Evolutionary conservation across 495 filamentous ascomycete species (phyloP).

Genomic region (Podospora pseudocomata): DNA sequence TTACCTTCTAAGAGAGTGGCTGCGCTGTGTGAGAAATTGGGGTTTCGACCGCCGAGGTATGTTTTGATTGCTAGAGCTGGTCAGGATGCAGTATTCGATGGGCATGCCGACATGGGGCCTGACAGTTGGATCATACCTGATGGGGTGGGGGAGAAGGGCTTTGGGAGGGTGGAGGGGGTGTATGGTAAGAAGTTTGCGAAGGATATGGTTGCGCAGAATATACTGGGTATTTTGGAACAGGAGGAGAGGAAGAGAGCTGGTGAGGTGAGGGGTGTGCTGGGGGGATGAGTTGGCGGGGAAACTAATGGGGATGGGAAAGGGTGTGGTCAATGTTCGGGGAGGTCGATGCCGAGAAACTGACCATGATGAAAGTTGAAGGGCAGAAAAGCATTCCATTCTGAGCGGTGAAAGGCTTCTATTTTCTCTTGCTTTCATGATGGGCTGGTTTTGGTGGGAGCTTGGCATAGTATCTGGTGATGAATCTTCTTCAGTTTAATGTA

Average conservation of each 20-base stretch:
- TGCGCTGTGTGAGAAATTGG: neutral
- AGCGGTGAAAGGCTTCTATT: no score
- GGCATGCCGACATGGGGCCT: constrained; percentile 22
- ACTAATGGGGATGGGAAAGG: neutral
- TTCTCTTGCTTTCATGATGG: no score
- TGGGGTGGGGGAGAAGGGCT: constrained; percentile 14
- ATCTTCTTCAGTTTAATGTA: no score
- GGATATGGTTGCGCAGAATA: constrained; percentile 33
- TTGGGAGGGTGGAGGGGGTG: constrained; percentile 21
- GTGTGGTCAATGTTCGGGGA: no score
- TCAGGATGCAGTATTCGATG: constrained; percentile 11
- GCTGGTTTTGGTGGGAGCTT: no score
- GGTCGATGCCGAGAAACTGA: no score
- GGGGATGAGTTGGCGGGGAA: neutral
- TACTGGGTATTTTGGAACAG: constrained; percentile 22
- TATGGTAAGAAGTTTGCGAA: constrained; percentile 26
- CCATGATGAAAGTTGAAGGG: no score
- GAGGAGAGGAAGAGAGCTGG: constrained; percentile 17
- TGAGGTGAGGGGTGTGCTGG: constrained; percentile 5
- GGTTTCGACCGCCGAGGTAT: neutral
- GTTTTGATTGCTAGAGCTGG: neutral
- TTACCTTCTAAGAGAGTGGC: neutral
- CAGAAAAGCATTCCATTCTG: no score
- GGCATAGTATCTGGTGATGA: no score
- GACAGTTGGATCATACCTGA: constrained; percentile 22